phyloP scores from a whole-genome alignment of 2,329 filamentous ascomycete genomes.

The Aschersonia sp. region DNA sequence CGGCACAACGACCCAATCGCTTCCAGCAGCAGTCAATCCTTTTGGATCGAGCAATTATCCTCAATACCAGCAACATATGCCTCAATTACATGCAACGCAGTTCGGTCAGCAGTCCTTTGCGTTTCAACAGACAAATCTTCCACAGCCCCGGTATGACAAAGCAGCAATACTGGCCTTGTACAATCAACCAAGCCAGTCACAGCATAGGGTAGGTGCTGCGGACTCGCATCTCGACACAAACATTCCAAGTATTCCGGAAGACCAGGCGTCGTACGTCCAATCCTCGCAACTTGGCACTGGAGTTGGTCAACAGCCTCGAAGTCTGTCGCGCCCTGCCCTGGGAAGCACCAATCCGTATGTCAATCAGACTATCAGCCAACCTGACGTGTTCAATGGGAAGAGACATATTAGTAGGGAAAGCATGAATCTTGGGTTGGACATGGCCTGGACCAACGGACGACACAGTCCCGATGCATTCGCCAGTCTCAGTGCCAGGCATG shows the following conservation, averaged over 20 bases:
- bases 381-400: slow-evolving; percentile 28
- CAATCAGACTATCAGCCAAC: slow-evolving; percentile 14
- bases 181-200: slow-evolving; percentile 40
- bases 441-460: slow-evolving; percentile 53
- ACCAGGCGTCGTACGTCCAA: slow-evolving; percentile 11
- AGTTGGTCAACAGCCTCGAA: slow-evolving; percentile 12
- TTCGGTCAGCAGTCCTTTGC: slow-evolving; percentile 8
- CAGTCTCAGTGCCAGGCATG: slow-evolving; percentile 51
- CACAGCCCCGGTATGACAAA: slow-evolving; percentile 46
- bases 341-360: slow-evolving; percentile 46
- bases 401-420: slow-evolving; percentile 49
- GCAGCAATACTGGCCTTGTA: slow-evolving; percentile 66
- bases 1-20: slow-evolving; percentile 13
- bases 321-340: slow-evolving; percentile 18
- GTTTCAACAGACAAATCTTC: slow-evolving; percentile 20
- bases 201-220: slow-evolving; percentile 20
- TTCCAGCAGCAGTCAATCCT: slow-evolving; percentile 19
- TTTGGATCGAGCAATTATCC: slow-evolving; percentile 19
- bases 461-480: slow-evolving; percentile 74
- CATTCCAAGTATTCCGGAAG: slow-evolving; percentile 14
- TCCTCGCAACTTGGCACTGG: slow-evolving; percentile 13
- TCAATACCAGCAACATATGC: slow-evolving; percentile 11
- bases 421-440: slow-evolving; percentile 48
- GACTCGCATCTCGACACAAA: slow-evolving; percentile 13
- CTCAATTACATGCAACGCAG: slow-evolving; percentile 5